Base-by-base conservation (phyloP, 495 filamentous ascomycete species). In the Aspergillus coremiiformis region DNA sequence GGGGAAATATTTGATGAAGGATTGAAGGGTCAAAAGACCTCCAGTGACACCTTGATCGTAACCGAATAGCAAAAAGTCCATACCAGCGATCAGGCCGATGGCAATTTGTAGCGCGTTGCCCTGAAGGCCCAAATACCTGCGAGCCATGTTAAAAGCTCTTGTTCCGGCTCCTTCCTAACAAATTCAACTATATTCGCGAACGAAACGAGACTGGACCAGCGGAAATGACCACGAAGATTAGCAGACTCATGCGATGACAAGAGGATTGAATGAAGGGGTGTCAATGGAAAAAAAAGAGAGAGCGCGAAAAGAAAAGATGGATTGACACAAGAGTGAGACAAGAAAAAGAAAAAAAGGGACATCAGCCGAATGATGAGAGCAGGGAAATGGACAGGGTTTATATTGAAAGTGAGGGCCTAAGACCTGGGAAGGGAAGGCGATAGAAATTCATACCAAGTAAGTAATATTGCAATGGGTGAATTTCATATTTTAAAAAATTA, bases 51-150 rank as follows among this genome's bases (percentile, higher is more conserved):
- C 80, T 44, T 79, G 76, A 54, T 80, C 77, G 64, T 80, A 80
- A 45, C 77, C 77, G 53, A 80, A 80, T 3, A 80, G 66, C 60
- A 86, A 65, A 59, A 89, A 89, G 64, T 87, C 84, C 57, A 83
- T 78, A 56, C 84, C 84, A 42, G 84, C 85, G 44, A 88, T 75
- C 9, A 83, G 58, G 35, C 81, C 82, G 49, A 89, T 82, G 47
- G 82, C 84, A 54, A 83, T 70, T 55, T 87, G 85, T 30, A 89
- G 77, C 63, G 71, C 71, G 33, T 71, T 65, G 72, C 85, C 85
- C 56, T 76, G 75, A 49, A 88, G 79, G 67, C 85, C 85, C 53
- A 86, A 78, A 60, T 79, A 87, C 9, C 47, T 64, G 20, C 61
- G 54, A 15, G 49, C 54, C 66, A 69, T 70, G 0, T 52, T 65